Percentiles rank a stretch among this genome's conserved stretches.
Evolutionary conservation across 1,284 basidiomycete species (phyloP).

Genomic region (Austropuccinia psidii): DNA sequence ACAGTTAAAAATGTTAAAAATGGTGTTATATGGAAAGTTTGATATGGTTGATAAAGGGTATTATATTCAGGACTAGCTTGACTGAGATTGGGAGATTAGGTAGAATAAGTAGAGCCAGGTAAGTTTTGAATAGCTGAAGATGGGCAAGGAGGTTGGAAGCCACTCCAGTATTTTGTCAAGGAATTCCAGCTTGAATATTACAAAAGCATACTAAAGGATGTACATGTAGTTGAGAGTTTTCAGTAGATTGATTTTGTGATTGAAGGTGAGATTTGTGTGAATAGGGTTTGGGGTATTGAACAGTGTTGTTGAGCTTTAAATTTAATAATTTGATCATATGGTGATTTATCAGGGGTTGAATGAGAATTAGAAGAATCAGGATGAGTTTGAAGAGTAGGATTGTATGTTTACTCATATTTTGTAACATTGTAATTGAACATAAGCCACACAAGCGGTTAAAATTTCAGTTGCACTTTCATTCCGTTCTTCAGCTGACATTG

Average conservation of each 20-base stretch:
- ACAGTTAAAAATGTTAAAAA: background rate
- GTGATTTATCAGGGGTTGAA: constrained; percentile 20
- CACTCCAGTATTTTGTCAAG: constrained; percentile 13
- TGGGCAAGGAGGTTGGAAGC: constrained; percentile 31
- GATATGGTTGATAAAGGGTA: background rate
- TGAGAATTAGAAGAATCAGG: constrained; percentile 13
- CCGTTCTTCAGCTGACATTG: constrained; percentile 22
- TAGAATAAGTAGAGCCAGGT: background rate
- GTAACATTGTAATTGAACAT: background rate
- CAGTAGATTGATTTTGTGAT: background rate
- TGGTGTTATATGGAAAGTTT: background rate
- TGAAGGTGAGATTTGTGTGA: background rate
- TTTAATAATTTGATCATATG: background rate
- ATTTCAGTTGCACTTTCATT: background rate
- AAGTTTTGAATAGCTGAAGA: constrained; percentile 8
- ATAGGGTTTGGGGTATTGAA: background rate
- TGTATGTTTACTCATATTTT: constrained; percentile 1
- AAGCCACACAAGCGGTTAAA: background rate
- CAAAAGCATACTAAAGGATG: no score
- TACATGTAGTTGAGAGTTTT: no score
- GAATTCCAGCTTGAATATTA: constrained; percentile 13
- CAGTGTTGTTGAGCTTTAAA: constrained; percentile 24
- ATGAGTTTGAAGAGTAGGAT: constrained; percentile 17
- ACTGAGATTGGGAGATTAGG: background rate
- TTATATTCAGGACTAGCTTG: constrained; percentile 16